Percentiles rank a stretch among this genome's conserved stretches.
These are phyloP conservation scores for Gloeophyllum trabeum DNA, from an alignment of 768 basidiomycete genomes.

Conservation along the genomic window DNA sequence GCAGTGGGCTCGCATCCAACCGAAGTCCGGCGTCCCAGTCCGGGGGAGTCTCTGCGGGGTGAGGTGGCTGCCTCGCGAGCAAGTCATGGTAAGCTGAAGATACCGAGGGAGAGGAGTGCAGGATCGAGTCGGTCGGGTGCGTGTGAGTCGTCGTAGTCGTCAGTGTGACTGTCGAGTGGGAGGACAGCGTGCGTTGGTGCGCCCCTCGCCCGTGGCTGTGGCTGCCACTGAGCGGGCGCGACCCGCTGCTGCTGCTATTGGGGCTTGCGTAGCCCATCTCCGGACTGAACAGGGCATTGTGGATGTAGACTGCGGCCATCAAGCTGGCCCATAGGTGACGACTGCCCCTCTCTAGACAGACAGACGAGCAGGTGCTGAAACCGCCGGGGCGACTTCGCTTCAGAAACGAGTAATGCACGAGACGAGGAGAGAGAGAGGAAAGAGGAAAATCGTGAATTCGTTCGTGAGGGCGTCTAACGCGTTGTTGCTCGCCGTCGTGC, in stretches of 20 bases:
- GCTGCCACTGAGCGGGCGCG: neutral
- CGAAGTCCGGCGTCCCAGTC: constrained; percentile 19
- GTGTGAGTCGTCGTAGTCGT: constrained; percentile 16
- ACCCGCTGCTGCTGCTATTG: no score
- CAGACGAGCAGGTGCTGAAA: no score
- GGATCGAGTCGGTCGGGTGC: constrained; percentile 19
- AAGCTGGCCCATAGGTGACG: constrained; percentile 3
- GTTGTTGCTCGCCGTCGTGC: no score
- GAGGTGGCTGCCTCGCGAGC: constrained; percentile 27
- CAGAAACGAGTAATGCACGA: no score
- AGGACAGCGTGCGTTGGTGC: constrained; percentile 16
- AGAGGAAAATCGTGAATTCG: no score
- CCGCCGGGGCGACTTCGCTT: no score
- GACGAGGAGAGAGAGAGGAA: no score
- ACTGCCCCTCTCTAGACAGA: no score
- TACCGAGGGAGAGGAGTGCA: constrained; percentile 13
- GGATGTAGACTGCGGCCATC: constrained; percentile 54
- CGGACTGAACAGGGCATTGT: constrained; percentile 37
- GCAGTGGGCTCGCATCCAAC: constrained; percentile 19
- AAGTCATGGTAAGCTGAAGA: constrained; percentile 25
- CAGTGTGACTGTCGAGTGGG: constrained; percentile 18
- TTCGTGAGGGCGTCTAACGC: no score
- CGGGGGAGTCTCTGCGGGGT: constrained; percentile 24
- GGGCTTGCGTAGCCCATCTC: constrained; percentile 17
- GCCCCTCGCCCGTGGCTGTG: neutral